phyloP scores from a whole-genome alignment of 148 eudicot genomes.

The Heliosperma pusillum region DNA sequence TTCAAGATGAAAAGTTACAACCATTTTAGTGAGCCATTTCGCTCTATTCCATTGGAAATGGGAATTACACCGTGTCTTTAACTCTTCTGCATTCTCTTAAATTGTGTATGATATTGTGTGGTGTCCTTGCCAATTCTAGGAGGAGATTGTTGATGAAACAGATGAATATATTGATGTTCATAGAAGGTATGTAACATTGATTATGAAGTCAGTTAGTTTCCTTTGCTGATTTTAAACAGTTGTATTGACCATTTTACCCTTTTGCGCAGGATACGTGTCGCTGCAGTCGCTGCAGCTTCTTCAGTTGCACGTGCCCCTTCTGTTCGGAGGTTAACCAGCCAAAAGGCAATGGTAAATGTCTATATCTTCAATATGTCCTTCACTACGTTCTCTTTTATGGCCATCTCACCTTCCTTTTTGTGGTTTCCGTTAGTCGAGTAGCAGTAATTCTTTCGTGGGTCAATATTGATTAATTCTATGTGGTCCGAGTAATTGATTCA shows the following conservation, averaged over 20 bases:
- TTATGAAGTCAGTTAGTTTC: not conserved
- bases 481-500: too few species aligned
- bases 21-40: too few species aligned
- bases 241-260: slow-evolving; percentile 9
- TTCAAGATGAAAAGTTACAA: too few species aligned
- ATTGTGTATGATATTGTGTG: not conserved
- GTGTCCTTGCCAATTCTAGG: slow-evolving; percentile 46
- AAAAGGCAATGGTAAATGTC: slow-evolving; percentile 62
- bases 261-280: slow-evolving; percentile 89
- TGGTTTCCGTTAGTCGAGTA: not conserved
- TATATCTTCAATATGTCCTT: not conserved
- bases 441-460: not conserved
- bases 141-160: slow-evolving; percentile 98
- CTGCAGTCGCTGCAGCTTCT: slow-evolving; percentile 97
- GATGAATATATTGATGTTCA: slow-evolving; percentile 96
- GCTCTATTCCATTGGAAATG: too few species aligned
- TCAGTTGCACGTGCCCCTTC: slow-evolving; percentile 88
- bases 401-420: slow-evolving; percentile 4
- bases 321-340: slow-evolving; percentile 55
- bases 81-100: not conserved
- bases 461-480: not conserved
- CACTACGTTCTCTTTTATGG: not conserved
- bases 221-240: slow-evolving; percentile 7
- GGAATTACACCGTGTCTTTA: not conserved
- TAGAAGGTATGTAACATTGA: slow-evolving; percentile 48